phyloP scores from a whole-genome alignment of 306 rosid species.

The Rosa lucieae region DNA sequence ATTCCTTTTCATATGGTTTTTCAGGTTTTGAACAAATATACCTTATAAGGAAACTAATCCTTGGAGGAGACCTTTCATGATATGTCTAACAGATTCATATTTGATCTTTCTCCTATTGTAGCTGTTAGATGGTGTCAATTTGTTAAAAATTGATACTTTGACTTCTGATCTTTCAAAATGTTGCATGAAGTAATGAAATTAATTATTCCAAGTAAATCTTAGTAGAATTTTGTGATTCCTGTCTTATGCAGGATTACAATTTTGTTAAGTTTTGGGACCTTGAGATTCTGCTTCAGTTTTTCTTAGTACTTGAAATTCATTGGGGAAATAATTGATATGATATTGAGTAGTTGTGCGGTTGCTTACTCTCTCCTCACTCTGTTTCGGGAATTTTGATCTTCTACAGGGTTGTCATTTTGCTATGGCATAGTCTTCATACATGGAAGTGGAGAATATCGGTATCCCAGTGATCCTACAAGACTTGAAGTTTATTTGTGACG shows the following conservation, averaged over 20 bases:
- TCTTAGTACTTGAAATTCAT: not conserved
- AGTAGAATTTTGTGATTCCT: not conserved
- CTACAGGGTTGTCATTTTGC: conserved; percentile 42
- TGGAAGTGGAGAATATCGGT: conserved; percentile 42
- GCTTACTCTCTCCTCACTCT: not conserved
- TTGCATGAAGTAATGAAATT: not conserved
- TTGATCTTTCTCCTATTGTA: not conserved
- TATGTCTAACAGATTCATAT: conserved; percentile 18
- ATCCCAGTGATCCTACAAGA: conserved; percentile 31
- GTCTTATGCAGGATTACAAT: not conserved
- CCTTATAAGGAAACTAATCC: conserved; percentile 19
- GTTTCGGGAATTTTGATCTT: conserved; percentile 25
- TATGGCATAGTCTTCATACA: conserved; percentile 26
- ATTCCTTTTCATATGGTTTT: not conserved
- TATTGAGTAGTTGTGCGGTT: not conserved
- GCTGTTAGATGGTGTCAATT: not conserved
- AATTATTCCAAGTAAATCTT: not conserved
- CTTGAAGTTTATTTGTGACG: not conserved
- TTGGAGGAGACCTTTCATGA: conserved; percentile 24
- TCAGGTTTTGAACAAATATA: conserved; percentile 16
- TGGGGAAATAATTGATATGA: not conserved
- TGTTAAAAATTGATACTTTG: not conserved
- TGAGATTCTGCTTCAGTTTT: not conserved
- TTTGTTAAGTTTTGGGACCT: conserved; percentile 19
- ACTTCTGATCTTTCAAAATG: not conserved